phyloP scores from a whole-genome alignment of 1,139 yeast genomes.

The Suhomyces terraborum region DNA sequence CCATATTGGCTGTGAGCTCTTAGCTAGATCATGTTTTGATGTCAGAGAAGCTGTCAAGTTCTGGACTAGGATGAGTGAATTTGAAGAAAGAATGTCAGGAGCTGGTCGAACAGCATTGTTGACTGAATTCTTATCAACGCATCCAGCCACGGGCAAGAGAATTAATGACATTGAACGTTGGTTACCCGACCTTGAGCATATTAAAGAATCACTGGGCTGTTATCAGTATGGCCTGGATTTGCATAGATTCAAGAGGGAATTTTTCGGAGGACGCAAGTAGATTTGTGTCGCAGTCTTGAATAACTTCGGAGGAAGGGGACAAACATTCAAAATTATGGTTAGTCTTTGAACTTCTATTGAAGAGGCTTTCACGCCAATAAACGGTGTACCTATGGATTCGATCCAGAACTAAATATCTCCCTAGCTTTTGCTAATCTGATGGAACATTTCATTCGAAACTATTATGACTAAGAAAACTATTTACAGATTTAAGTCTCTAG shows the following conservation, averaged over 20 bases:
- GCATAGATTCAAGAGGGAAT: slow-evolving; percentile 9
- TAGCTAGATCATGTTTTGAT: slow-evolving; percentile 87
- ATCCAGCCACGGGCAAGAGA: slow-evolving; percentile 81
- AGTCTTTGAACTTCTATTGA: no score
- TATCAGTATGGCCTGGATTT: slow-evolving; percentile 30
- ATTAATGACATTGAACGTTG: slow-evolving; percentile 67
- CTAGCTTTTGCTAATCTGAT: no score
- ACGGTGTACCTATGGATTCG: no score
- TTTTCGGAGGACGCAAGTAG: slow-evolving; percentile 2
- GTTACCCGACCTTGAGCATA: slow-evolving; percentile 66
- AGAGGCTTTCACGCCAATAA: no score
- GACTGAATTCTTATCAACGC: slow-evolving; percentile 78
- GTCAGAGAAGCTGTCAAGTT: slow-evolving; percentile 71
- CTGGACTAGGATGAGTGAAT: slow-evolving; percentile 80
- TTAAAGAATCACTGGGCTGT: slow-evolving; percentile 41
- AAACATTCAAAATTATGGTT: no score
- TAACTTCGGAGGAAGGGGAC: no score
- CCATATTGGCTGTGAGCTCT: slow-evolving; percentile 85
- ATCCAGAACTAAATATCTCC: no score
- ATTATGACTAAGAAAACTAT: no score
- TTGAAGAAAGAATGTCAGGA: slow-evolving; percentile 41
- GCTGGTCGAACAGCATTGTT: slow-evolving; percentile 30
- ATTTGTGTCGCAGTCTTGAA: no score
- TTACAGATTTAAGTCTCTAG: no score
- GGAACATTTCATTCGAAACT: no score